Base-by-base conservation (phyloP, 2,329 filamentous ascomycete species). In the Colletotrichum euphorbiae region DNA sequence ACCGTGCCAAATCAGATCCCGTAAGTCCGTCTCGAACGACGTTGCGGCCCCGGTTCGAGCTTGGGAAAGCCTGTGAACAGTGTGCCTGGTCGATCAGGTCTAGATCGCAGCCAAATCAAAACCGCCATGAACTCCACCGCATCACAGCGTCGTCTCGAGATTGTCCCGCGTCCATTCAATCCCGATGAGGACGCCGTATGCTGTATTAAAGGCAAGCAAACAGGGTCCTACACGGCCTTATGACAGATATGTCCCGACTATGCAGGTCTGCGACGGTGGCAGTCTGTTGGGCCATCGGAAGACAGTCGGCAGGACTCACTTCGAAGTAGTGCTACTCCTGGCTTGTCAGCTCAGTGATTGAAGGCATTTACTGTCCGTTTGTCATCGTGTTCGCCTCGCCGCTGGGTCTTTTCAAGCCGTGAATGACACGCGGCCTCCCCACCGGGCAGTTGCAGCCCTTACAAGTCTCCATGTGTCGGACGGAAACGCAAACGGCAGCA, bases 21-120 rank as follows among this genome's bases (percentile, higher is more conserved):
- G 40, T 17, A 19, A 13, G 5, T 28, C 45, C 21, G 38, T 38
- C 33, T 40, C 51, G 28, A 38, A 40, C 31, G 38, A 40, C n/a
- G 21, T 64, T 21, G 45, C 46, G 15, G 19, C 19, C 51, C 48
- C 33, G 42, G 46, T 42, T 43, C 31, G 46, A 65, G 54, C 46
- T 65, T 65, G 31, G 21, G 17, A 48, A 55, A 42, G 24, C 40
- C 58, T 55, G 48, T 43, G 33, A 55, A 55, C 33, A 31, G 48
- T 43, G 55, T 66, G 54, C 48, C 62, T 69, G 40, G 55, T 36
- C 48, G 66, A 60, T 65, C 17, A 24, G 46, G 61, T 68, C 65
- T 59, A 17, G 61, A 55, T 65, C 61, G 54, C 65, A 43, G 55
- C 21, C 17, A 46, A 17, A 24, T 15, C 45, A 15, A 54, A 24